Percentiles rank a stretch among this genome's conserved stretches.
These are phyloP conservation scores for Tuber borchii DNA, from an alignment of 495 filamentous ascomycete genomes.

Conservation along the genomic window DNA sequence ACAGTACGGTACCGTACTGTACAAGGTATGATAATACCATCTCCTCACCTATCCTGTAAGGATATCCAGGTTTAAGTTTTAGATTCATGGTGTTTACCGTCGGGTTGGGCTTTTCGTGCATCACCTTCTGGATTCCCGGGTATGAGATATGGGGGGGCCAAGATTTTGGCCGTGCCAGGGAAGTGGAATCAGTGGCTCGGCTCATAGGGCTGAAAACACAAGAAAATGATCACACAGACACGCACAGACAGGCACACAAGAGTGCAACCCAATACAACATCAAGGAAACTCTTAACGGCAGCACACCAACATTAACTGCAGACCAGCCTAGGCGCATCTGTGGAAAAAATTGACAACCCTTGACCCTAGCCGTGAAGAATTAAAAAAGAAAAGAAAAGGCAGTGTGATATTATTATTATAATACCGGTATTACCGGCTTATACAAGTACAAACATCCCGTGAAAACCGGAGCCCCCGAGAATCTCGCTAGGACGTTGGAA, in stretches of 20 bases:
- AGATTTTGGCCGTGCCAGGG: neutral
- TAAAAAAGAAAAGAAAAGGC: neutral
- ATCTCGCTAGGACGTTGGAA: too few relatives aligned
- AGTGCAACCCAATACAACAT: neutral
- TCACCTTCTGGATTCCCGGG: neutral
- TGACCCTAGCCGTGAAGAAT: neutral
- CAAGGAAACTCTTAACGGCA: neutral
- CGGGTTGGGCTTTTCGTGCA: neutral
- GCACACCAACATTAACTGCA: neutral
- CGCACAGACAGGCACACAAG: neutral
- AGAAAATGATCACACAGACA: neutral
- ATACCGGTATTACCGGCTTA: too few relatives aligned
- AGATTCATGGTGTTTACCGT: neutral
- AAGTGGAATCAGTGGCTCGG: neutral
- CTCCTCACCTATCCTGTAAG: neutral
- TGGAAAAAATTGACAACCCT: neutral
- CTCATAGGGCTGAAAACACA: neutral
- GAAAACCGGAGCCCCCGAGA: too few relatives aligned
- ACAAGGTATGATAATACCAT: neutral
- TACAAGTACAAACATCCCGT: neutral
- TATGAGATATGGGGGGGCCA: neutral
- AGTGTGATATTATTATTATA: neutral
- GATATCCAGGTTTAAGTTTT: neutral
- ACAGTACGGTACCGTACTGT: neutral
- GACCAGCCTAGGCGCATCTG: neutral